These are phyloP conservation scores for Yarrowia divulgata DNA, from an alignment of 805 yeast genomes.

Conservation along the genomic window DNA sequence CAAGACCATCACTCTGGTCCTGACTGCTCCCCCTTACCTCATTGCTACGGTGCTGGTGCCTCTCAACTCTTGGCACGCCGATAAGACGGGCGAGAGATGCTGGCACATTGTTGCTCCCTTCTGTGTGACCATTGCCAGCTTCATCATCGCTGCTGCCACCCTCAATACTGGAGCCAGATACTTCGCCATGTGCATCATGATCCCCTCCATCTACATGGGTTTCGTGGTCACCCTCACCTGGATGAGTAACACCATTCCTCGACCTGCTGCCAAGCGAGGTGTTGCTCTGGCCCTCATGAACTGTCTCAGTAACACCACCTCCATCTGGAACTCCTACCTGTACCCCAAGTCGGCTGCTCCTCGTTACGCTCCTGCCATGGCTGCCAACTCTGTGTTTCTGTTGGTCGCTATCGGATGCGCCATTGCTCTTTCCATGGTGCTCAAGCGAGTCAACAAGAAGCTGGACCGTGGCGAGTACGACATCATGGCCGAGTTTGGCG, in stretches of 20 bases:
- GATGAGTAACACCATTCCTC: constrained; percentile 63
- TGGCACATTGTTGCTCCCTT: constrained; percentile 58
- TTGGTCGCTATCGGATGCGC: constrained; percentile 36
- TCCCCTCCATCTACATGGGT: constrained; percentile 62
- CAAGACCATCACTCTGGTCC: constrained; percentile 59
- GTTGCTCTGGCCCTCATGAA: constrained; percentile 63
- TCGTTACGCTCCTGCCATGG: constrained; percentile 41
- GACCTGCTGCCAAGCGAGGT: constrained; percentile 68
- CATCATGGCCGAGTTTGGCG: constrained; percentile 41
- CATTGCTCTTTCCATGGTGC: constrained; percentile 33
- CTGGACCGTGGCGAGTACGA: constrained; percentile 41
- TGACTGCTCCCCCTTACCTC: constrained; percentile 67
- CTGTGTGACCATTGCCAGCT: constrained; percentile 50
- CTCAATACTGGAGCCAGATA: constrained; percentile 64
- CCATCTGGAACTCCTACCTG: constrained; percentile 42
- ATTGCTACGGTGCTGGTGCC: constrained; percentile 60
- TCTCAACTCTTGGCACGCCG: constrained; percentile 64
- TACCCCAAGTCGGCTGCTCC: constrained; percentile 41
- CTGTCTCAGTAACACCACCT: constrained; percentile 40
- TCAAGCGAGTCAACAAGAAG: constrained; percentile 39
- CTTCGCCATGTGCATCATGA: constrained; percentile 63
- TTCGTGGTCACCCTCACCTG: constrained; percentile 62
- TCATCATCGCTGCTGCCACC: constrained; percentile 49
- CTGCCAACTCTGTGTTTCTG: constrained; percentile 41
- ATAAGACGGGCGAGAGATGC: constrained; percentile 62